Evolutionary conservation across 1,284 basidiomycete species (phyloP).

Genomic region (Cutaneotrichosporon arboriforme): DNA sequence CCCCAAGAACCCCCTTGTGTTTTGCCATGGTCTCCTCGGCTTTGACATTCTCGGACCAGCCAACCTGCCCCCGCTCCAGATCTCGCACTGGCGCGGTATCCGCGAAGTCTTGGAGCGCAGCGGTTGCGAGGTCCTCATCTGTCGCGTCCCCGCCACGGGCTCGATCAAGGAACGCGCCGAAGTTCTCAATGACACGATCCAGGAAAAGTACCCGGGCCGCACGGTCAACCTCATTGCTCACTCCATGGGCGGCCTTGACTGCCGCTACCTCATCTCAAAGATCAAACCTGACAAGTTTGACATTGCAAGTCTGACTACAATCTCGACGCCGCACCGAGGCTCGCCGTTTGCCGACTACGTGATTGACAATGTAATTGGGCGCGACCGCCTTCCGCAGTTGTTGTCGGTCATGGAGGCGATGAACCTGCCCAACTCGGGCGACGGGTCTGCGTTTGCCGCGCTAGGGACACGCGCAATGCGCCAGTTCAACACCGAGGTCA

Average conservation of each 20-base stretch:
- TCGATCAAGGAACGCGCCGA: constrained; percentile 78
- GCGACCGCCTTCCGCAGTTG: constrained; percentile 49
- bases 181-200: constrained; percentile 75
- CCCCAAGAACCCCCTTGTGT: constrained; percentile 76
- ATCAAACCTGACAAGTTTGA: constrained; percentile 50
- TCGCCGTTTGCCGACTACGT: constrained; percentile 92
- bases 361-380: constrained; percentile 68
- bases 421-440: constrained; percentile 74
- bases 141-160: constrained; percentile 84
- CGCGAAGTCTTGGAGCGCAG: constrained; percentile 81
- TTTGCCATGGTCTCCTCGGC: constrained; percentile 87
- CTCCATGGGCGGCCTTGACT: constrained; percentile 92
- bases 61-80: constrained; percentile 55
- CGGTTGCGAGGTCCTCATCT: constrained; percentile 84
- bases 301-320: constrained; percentile 82
- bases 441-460: constrained; percentile 83
- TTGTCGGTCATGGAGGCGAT: constrained; percentile 56
- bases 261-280: constrained; percentile 64
- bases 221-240: constrained; percentile 89
- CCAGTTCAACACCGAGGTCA: constrained; percentile 77
- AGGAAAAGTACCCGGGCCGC: constrained; percentile 68
- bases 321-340: constrained; percentile 83
- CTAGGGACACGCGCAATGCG: constrained; percentile 82
- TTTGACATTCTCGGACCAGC: constrained; percentile 56
- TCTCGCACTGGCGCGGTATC: constrained; percentile 92